Evolutionary conservation across 169 alveolate genomes (phyloP).

Genomic region (Cryptosporidium parvum): DNA sequence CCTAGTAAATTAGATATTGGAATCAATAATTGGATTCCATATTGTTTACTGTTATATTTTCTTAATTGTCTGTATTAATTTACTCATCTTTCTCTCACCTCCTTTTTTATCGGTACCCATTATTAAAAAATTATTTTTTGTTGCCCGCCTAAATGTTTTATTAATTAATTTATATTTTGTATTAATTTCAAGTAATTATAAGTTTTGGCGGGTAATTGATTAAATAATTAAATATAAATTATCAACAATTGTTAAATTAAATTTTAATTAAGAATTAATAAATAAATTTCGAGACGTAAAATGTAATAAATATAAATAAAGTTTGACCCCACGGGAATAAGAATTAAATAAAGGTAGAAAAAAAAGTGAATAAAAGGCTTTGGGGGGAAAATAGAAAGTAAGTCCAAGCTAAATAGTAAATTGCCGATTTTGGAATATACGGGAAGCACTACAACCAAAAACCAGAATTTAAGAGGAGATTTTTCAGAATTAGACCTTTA

Average conservation of each 20-base stretch:
- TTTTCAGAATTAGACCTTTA: background rate
- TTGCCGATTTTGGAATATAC: background rate
- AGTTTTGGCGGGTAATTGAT: background rate
- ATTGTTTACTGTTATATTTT: background rate
- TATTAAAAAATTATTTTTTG: no score
- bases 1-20: no score
- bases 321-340: background rate
- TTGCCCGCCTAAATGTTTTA: background rate
- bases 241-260: no score
- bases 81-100: background rate
- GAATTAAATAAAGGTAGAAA: background rate
- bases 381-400: background rate
- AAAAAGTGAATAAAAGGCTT: background rate
- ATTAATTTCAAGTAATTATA: background rate
- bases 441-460: background rate
- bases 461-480: background rate
- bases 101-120: background rate
- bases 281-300: background rate
- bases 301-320: background rate
- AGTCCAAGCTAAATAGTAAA: background rate
- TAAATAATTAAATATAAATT: no score
- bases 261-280: background rate
- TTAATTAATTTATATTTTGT: no score
- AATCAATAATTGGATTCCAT: no score
- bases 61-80: no score